Conservation (phyloP, 1,284 basidiomycete genomes). For the Cryptococcus sp. region DNA sequence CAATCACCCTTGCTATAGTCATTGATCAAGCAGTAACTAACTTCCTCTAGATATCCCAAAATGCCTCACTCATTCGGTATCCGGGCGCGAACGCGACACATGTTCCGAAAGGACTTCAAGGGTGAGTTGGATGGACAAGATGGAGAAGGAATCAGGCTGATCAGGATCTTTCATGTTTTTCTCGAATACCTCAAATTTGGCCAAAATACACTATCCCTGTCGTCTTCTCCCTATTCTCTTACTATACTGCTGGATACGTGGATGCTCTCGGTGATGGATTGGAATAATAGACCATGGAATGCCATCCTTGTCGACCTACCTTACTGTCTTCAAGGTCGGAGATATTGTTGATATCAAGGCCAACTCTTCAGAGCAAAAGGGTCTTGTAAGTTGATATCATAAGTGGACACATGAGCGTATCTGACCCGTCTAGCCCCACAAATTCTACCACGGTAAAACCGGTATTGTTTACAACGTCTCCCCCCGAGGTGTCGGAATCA, state of each 20-base stretch:
- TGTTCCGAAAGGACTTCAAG: conserved; percentile 99
- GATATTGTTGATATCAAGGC: conserved; percentile 99
- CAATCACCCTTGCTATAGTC: conserved; percentile 3
- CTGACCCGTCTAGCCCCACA: conserved; percentile 1
- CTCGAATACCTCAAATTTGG: neutral
- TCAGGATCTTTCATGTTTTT: neutral
- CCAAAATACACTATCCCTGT: too few relatives aligned
- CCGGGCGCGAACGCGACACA: conserved; percentile 98
- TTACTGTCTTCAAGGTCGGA: conserved; percentile 88
- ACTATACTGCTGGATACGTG: neutral
- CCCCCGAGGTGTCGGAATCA: conserved; percentile 88
- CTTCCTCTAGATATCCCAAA: conserved; percentile 53
- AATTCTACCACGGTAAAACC: conserved; percentile 58
- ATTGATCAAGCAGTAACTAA: neutral
- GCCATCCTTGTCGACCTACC: conserved; percentile 87
- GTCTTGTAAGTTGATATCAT: conserved; percentile 59
- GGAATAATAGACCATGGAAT: conserved; percentile 73
- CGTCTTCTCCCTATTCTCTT: neutral
- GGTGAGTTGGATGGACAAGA: conserved; percentile 51
- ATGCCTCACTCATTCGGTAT: conserved; percentile 99
- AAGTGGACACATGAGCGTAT: neutral
- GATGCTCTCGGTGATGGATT: conserved; percentile 10
- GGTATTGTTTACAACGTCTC: conserved; percentile 99
- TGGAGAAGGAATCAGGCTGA: conserved; percentile 14
- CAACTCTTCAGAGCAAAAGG: conserved; percentile 98